Evolutionary conservation across 345 rosid genomes (phyloP).

Genomic region (Brassica carinata): DNA sequence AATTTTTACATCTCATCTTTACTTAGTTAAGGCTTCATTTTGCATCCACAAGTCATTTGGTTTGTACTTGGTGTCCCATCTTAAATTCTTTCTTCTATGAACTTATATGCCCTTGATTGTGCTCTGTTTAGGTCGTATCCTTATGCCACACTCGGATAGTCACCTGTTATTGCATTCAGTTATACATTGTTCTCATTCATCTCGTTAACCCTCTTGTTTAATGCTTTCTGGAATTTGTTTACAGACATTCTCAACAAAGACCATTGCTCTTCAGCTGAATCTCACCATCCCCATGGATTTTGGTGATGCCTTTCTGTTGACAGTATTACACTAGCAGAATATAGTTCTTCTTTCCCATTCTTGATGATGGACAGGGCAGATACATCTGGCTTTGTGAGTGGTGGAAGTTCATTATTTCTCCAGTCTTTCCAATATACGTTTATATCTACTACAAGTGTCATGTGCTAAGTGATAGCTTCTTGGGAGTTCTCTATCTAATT

Average conservation of each 20-base stretch:
- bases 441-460: slow-evolving; percentile 31
- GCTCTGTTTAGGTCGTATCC: not conserved
- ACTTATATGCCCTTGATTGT: not conserved
- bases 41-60: slow-evolving; percentile 9
- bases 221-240: slow-evolving; percentile 18
- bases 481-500: not conserved
- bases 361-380: slow-evolving; percentile 72
- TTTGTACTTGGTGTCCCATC: slow-evolving; percentile 2
- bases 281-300: not conserved
- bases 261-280: slow-evolving; percentile 2
- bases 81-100: slow-evolving; percentile 9
- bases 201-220: slow-evolving; percentile 1
- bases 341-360: not conserved
- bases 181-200: not conserved
- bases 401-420: slow-evolving; percentile 45
- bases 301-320: not conserved
- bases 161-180: not conserved
- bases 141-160: not conserved
- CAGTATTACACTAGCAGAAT: slow-evolving; percentile 7
- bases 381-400: slow-evolving; percentile 85
- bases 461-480: slow-evolving; percentile 29
- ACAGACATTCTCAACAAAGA: slow-evolving; percentile 22
- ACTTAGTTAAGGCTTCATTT: not conserved
- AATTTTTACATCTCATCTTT: not conserved
- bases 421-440: slow-evolving; percentile 32